Evolutionary conservation across 1,284 basidiomycete genomes (phyloP).

Genomic region (Rhizoctonia solani): DNA sequence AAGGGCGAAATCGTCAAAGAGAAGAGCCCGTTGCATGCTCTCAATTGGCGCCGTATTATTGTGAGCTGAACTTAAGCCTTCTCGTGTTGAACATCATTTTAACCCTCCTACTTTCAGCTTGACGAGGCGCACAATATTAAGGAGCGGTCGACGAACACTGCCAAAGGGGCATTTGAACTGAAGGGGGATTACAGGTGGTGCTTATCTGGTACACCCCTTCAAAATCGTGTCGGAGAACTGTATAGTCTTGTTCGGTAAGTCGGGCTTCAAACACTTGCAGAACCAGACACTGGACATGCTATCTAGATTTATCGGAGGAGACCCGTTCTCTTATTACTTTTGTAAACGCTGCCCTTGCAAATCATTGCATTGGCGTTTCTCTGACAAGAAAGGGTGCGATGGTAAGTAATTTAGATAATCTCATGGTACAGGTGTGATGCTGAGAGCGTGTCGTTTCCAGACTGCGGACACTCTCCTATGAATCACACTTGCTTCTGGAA

Average conservation of each 20-base stretch:
- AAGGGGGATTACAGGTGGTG: slow-evolving; percentile 87
- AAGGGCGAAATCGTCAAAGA: slow-evolving; percentile 87
- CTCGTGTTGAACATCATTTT: slow-evolving; percentile 3
- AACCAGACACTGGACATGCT: not conserved
- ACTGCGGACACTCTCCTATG: slow-evolving; percentile 94
- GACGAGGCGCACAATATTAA: slow-evolving; percentile 99
- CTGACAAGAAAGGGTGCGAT: slow-evolving; percentile 82
- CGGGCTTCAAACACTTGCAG: not conserved
- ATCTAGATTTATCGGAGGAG: slow-evolving; percentile 79
- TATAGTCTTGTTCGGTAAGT: slow-evolving; percentile 83
- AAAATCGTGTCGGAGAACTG: slow-evolving; percentile 96
- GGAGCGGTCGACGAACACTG: slow-evolving; percentile 92
- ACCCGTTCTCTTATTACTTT: slow-evolving; percentile 91
- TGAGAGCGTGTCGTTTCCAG: slow-evolving; percentile 46
- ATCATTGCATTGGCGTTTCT: slow-evolving; percentile 89
- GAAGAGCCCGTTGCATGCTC: slow-evolving; percentile 80
- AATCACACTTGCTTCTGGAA: slow-evolving; percentile 89
- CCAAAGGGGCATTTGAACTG: slow-evolving; percentile 93
- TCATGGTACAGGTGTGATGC: not conserved
- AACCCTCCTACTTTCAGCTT: slow-evolving; percentile 54
- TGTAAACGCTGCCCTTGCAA: slow-evolving; percentile 90
- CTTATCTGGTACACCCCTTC: slow-evolving; percentile 95
- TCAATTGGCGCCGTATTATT: slow-evolving; percentile 84
- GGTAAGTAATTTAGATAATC: slow-evolving; percentile 51
- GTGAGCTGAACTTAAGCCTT: slow-evolving; percentile 48